Evolutionary conservation across 139 green algal genomes (phyloP).

Genomic region (Trebouxia sp.): DNA sequence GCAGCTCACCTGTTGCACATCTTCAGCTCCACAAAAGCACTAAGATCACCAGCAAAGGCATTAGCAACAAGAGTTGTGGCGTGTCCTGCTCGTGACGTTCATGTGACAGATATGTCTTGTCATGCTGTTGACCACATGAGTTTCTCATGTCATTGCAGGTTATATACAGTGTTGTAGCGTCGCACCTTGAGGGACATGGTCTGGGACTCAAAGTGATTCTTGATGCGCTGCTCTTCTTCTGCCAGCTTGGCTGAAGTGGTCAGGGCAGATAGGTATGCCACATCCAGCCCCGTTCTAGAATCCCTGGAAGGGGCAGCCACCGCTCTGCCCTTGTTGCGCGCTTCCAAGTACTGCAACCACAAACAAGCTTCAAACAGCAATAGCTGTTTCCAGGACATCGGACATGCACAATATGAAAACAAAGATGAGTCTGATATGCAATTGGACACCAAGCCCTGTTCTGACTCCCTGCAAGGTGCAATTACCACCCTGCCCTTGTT

Average conservation of each 20-base stretch:
- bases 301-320: not conserved
- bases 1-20: too few species aligned
- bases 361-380: not conserved
- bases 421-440: too few species aligned
- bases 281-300: slow-evolving; percentile 2
- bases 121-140: not conserved
- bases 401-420: too few species aligned
- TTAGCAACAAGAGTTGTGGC: too few species aligned
- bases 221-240: slow-evolving; percentile 7
- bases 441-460: too few species aligned
- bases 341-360: slow-evolving; percentile 24
- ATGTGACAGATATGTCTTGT: not conserved
- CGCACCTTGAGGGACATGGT: slow-evolving; percentile 23
- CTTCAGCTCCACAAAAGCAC: too few species aligned
- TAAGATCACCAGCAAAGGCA: too few species aligned
- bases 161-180: too few species aligned
- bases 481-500: too few species aligned
- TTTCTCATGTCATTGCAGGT: too few species aligned
- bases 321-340: slow-evolving; percentile 15
- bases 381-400: not conserved
- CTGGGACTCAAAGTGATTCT: not conserved
- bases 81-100: not conserved
- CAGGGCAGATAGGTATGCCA: not conserved
- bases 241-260: slow-evolving; percentile 10
- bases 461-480: too few species aligned